Percentiles rank a stretch among this genome's conserved stretches.
Evolutionary conservation across 2,329 filamentous ascomycete species (phyloP).

Genomic region (Trichoderma asperellum): DNA sequence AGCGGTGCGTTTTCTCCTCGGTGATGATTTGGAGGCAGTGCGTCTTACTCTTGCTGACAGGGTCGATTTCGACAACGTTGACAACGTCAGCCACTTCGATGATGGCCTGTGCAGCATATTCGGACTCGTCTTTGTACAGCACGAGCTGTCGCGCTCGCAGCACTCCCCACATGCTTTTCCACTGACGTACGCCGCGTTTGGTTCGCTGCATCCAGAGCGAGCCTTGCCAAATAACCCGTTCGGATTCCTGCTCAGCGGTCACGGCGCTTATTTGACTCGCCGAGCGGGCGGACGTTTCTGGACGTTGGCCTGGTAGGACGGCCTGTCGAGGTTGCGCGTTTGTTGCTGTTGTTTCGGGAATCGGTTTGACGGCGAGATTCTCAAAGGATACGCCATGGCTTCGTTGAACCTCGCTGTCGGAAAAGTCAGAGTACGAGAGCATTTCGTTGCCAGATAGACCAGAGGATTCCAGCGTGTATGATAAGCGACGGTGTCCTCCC

Average conservation of each 20-base stretch:
- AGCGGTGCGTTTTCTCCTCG: conserved; percentile 82
- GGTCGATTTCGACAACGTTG: conserved; percentile 90
- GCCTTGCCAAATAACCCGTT: conserved; percentile 92
- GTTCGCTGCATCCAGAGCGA: conserved; percentile 84
- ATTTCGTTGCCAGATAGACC: conserved; percentile 67
- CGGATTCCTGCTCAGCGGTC: conserved; percentile 64
- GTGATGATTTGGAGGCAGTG: conserved; percentile 92
- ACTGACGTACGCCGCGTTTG: conserved; percentile 82
- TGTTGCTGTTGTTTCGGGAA: conserved; percentile 29
- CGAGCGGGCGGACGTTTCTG: conserved; percentile 47
- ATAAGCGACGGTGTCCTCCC: conserved; percentile 56
- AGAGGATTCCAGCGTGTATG: conserved; percentile 67
- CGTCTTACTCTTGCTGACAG: conserved; percentile 79
- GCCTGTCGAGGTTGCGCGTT: conserved; percentile 13
- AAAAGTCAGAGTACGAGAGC: conserved; percentile 79
- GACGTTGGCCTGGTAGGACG: conserved; percentile 20
- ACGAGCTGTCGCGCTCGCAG: conserved; percentile 82
- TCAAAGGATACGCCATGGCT: conserved; percentile 58
- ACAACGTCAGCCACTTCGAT: conserved; percentile 78
- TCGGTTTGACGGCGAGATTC: conserved; percentile 50
- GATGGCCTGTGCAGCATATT: conserved; percentile 86
- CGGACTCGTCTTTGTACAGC: conserved; percentile 89
- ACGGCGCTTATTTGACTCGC: conserved; percentile 64
- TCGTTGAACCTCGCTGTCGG: conserved; percentile 64
- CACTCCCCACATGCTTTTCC: conserved; percentile 95